phyloP scores from a whole-genome alignment of 192 early-diverging fungal genomes.

The Rhizophagus sp. region DNA sequence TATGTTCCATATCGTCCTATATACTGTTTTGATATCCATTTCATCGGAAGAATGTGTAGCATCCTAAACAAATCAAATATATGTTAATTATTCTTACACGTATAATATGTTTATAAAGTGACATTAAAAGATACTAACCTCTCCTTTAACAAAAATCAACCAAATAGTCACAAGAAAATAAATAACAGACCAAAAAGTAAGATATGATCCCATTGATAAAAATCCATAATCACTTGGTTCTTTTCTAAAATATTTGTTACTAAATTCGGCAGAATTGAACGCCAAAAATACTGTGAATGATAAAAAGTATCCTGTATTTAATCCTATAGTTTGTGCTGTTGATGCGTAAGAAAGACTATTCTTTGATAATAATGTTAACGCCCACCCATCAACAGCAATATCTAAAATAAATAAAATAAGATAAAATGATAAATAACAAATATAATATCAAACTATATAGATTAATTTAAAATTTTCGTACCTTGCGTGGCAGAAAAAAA shows the following conservation, averaged over 20 bases:
- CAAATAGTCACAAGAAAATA: constrained; percentile 87
- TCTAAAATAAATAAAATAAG: constrained; percentile 35
- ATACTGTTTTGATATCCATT: constrained; percentile 70
- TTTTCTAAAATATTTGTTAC: constrained; percentile 86
- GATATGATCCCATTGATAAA: constrained; percentile 80
- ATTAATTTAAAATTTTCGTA: constrained; percentile 56
- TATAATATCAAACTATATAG: neutral
- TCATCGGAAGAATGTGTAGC: constrained; percentile 49
- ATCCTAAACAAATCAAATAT: constrained; percentile 20
- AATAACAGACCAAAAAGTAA: constrained; percentile 91
- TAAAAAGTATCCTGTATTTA: constrained; percentile 94
- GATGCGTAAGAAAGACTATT: constrained; percentile 91
- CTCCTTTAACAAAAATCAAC: constrained; percentile 76
- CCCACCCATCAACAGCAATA: constrained; percentile 86
- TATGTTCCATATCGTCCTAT: constrained; percentile 90
- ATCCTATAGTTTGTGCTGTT: constrained; percentile 94
- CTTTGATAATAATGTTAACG: constrained; percentile 86
- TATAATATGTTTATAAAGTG: neutral
- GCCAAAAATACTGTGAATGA: constrained; percentile 98
- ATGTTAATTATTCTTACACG: neutral
- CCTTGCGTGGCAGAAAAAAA: constrained; percentile 96
- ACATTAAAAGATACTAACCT: constrained; percentile 40
- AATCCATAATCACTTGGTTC: constrained; percentile 67
- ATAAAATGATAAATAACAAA: constrained; percentile 7
- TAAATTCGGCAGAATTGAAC: constrained; percentile 89